Evolutionary conservation across 2,329 filamentous ascomycete species (phyloP), one percentile per base, ranked within the genome.

Genomic region (Cercospora nicotianae): DNA sequence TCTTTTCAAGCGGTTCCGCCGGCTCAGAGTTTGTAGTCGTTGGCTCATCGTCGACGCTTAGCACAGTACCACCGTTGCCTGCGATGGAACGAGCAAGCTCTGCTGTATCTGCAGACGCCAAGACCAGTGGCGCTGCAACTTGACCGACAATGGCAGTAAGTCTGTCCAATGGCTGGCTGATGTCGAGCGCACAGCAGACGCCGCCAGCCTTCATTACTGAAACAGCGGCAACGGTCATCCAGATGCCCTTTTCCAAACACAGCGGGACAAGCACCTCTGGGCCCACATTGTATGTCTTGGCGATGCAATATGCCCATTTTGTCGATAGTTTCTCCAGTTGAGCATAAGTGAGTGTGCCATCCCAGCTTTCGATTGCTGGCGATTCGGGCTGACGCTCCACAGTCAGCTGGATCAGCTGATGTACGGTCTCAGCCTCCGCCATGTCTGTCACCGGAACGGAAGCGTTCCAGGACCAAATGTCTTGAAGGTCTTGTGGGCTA

Each of bases 181-280:
- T 26, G 45, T 67, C 65, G 30, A 53, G 42, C 67, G 51, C 73
- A 69, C 53, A 74, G 72, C 67, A 75, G 69, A 48, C 72, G 57
- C 66, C 72, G 18, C 77, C 76, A 9, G 73, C 75, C 68, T 78
- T 79, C 70, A 78, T 75, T 7, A 68, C 67, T 33, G 70, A 75
- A 59, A 73, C 64, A 23, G 74, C 70, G 26, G 70, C 73, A 20
- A 77, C 70, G n/a, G 69, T 67, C 53, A 68, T 72, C 73, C 72
- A 75, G 64, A 62, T 60, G 6, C 73, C 75, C 62, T 77, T 77
- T 58, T 76, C 74, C 30, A 75, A 74, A 63, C 69, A 75, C 5
- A 75, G 42, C 3, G 73, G 70, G 4, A 77, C 66, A 12, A 75
- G 57, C 20, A 30, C 39, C 3, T 64, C 51, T 8, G 48, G 51